These are phyloP conservation scores for Ceratobasidium sp. DNA, from an alignment of 1,284 basidiomycete species.

Conservation along the genomic window DNA sequence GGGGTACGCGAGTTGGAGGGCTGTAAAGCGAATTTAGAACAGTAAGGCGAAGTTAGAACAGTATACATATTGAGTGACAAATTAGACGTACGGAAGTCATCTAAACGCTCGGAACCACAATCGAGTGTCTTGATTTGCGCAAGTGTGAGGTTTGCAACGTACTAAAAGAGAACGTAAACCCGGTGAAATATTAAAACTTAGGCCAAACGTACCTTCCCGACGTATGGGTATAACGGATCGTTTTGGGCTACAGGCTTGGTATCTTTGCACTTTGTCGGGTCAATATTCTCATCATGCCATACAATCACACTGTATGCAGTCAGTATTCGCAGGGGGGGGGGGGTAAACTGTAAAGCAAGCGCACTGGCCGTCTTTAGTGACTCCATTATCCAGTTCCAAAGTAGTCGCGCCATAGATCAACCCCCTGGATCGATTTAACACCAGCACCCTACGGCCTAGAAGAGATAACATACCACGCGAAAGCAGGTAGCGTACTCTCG, in stretches of 20 bases:
- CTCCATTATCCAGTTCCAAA: conserved; percentile 82
- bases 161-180: conserved; percentile 70
- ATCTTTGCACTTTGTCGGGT: conserved; percentile 74
- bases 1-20: conserved; percentile 74
- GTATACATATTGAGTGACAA: neutral
- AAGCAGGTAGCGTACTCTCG: conserved; percentile 77
- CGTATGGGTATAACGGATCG: conserved; percentile 54
- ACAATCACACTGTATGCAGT: conserved; percentile 71
- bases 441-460: neutral
- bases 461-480: conserved; percentile 71
- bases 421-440: conserved; percentile 62
- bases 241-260: conserved; percentile 64
- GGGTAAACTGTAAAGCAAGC: conserved; percentile 29
- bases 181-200: too few species aligned
- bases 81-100: conserved; percentile 69
- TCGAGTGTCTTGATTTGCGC: conserved; percentile 83
- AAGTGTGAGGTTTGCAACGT: conserved; percentile 80
- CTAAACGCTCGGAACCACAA: conserved; percentile 78
- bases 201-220: conserved; percentile 23
- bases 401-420: conserved; percentile 81
- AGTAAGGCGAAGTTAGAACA: neutral
- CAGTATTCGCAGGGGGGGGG: neutral
- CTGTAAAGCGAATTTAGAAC: conserved; percentile 57
- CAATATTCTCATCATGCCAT: conserved; percentile 82
- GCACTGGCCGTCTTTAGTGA: conserved; percentile 68